phyloP scores from a whole-genome alignment of 768 basidiomycete genomes.

The Termitomyces sp. region DNA sequence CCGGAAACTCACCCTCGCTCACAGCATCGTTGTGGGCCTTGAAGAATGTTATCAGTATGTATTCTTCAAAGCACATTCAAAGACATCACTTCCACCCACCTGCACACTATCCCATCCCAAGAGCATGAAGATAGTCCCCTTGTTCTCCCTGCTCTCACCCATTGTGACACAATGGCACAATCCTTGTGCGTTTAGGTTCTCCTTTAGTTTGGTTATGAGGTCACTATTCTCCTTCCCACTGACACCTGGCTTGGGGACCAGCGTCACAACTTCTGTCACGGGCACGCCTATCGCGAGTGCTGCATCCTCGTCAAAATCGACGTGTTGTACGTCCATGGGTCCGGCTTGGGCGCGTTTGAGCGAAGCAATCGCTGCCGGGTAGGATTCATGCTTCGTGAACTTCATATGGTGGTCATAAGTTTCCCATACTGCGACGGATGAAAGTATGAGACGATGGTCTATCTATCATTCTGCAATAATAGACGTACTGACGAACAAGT shows the following conservation, averaged over 20 bases:
- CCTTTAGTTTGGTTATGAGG: neutral
- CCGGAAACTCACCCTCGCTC: neutral
- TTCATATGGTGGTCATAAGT: slow-evolving; percentile 6
- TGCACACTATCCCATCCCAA: slow-evolving; percentile 11
- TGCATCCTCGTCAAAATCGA: slow-evolving; percentile 4
- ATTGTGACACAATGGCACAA: neutral
- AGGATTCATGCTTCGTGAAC: neutral
- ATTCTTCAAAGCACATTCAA: neutral
- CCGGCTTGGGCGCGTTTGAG: neutral
- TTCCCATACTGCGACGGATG: slow-evolving; percentile 6
- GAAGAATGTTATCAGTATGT: neutral
- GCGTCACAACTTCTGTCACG: slow-evolving; percentile 1
- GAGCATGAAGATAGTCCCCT: neutral
- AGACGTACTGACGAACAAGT: slow-evolving; percentile 9
- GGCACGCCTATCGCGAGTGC: neutral
- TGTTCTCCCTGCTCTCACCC: slow-evolving; percentile 11
- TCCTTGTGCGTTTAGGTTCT: neutral
- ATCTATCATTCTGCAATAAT: neutral
- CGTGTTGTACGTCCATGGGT: slow-evolving; percentile 6
- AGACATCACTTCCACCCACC: neutral
- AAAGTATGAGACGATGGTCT: too few relatives aligned
- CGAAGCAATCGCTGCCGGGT: neutral
- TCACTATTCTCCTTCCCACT: neutral
- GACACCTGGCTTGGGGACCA: neutral
- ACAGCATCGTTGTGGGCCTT: slow-evolving; percentile 10